Evolutionary conservation across 31 red algal species (phyloP).

Genomic region (Bonnemaisonia californica): DNA sequence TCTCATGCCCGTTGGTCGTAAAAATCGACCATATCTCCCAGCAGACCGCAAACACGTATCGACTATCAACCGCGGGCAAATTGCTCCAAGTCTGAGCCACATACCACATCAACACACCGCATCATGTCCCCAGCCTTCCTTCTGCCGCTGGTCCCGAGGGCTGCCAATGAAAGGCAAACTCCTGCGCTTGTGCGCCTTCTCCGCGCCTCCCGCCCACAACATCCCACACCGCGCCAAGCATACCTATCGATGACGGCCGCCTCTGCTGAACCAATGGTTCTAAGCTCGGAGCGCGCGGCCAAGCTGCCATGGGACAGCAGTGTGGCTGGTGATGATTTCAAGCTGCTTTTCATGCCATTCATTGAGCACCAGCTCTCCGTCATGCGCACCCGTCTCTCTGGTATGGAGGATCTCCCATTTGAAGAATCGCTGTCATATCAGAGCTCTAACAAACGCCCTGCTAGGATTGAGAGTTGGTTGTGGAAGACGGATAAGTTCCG

Average conservation of each 20-base stretch:
- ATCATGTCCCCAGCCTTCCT: neutral
- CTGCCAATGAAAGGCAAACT: neutral
- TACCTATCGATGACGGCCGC: neutral
- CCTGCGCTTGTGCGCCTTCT: neutral
- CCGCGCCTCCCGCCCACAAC: neutral
- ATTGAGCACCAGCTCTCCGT: conserved; percentile 58
- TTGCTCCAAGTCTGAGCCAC: too few species aligned
- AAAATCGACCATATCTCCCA: too few species aligned
- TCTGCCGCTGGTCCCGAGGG: neutral
- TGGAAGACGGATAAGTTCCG: conserved; percentile 71
- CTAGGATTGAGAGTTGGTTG: conserved; percentile 72
- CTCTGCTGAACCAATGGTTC: conserved; percentile 6
- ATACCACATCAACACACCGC: too few species aligned
- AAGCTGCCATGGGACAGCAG: conserved; percentile 54
- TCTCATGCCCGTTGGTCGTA: too few species aligned
- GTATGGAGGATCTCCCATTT: conserved; percentile 63
- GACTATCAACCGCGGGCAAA: too few species aligned
- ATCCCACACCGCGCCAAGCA: too few species aligned
- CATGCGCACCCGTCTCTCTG: conserved; percentile 37
- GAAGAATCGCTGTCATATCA: conserved; percentile 59
- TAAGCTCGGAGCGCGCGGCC: conserved; percentile 44
- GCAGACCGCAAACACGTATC: too few species aligned
- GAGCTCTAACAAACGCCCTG: conserved; percentile 38
- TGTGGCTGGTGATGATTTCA: conserved; percentile 55
- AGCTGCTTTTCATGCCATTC: conserved; percentile 83